These are phyloP conservation scores for Xanthoparmelia taractica DNA, from an alignment of 495 filamentous ascomycete species.

Conservation along the genomic window DNA sequence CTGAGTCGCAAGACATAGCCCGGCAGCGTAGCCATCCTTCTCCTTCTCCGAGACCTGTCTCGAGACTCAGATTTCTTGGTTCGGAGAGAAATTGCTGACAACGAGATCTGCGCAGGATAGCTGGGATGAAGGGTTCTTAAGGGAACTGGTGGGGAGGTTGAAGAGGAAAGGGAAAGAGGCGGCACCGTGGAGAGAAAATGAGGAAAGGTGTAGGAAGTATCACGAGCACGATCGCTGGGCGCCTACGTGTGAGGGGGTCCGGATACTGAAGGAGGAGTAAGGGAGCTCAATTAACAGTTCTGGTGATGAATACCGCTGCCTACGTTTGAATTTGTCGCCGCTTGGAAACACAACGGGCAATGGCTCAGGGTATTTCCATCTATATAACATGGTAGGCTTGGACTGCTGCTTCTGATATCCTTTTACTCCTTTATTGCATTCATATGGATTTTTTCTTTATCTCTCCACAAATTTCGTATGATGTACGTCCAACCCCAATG, in stretches of 20 bases:
- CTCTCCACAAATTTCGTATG: slow-evolving; percentile 22
- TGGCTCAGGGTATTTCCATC: background rate
- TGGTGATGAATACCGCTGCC: background rate
- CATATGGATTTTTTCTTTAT: background rate
- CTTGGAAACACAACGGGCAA: background rate
- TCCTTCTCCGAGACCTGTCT: no score
- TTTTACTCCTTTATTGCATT: background rate
- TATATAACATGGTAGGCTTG: background rate
- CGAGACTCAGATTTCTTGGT: no score
- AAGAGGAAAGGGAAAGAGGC: slow-evolving; percentile 21
- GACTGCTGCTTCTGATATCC: background rate
- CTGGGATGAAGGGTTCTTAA: slow-evolving; percentile 27
- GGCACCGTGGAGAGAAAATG: slow-evolving; percentile 22
- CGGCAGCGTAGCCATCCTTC: no score
- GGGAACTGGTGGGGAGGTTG: slow-evolving; percentile 23
- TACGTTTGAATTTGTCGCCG: background rate
- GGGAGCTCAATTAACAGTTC: background rate
- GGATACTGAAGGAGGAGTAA: background rate
- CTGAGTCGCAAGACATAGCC: no score
- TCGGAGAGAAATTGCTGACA: no score
- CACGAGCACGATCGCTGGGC: slow-evolving; percentile 23
- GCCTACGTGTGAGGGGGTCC: slow-evolving; percentile 13
- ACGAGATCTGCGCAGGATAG: slow-evolving; percentile 22
- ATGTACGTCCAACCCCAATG: slow-evolving; percentile 27
- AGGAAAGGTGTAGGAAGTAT: slow-evolving; percentile 21